Percentiles rank a stretch among this genome's conserved stretches.
Conservation (phyloP, 768 basidiomycete genomes). For the Paxillus rubicundulus region DNA sequence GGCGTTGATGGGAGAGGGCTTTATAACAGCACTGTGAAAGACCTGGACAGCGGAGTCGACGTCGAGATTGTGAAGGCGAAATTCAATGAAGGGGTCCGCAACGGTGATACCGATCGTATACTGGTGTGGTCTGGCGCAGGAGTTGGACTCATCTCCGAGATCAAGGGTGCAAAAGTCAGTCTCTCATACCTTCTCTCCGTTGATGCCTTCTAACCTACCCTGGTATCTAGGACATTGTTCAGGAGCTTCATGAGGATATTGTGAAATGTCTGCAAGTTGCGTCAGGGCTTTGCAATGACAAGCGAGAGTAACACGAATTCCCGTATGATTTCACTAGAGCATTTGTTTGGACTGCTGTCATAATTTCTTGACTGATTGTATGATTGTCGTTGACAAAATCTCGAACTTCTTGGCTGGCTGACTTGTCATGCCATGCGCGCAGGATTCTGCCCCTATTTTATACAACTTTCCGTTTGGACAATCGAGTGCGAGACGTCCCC, state of each 20-base stretch:
- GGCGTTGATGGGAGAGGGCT: conserved; percentile 57
- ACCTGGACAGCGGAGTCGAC: conserved; percentile 49
- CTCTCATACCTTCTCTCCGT: background rate
- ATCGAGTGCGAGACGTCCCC: background rate
- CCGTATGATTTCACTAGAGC: too few species aligned
- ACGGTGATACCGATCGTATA: conserved; percentile 48
- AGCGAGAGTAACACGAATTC: conserved; percentile 4
- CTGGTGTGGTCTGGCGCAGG: conserved; percentile 71
- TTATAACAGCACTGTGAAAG: conserved; percentile 52
- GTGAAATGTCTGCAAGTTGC: conserved; percentile 32
- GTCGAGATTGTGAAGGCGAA: conserved; percentile 42
- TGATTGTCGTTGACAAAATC: background rate
- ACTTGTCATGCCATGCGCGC: background rate
- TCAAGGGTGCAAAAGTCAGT: conserved; percentile 40
- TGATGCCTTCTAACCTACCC: conserved; percentile 3
- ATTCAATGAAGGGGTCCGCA: conserved; percentile 44
- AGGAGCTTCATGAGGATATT: conserved; percentile 51
- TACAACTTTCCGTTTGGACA: background rate
- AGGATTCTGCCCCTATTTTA: background rate
- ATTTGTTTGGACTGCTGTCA: background rate
- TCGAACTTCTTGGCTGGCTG: background rate
- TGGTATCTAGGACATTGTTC: conserved; percentile 48
- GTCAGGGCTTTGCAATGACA: conserved; percentile 24
- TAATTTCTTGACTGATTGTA: background rate
- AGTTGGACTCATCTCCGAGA: conserved; percentile 52